phyloP scores from a whole-genome alignment of 2,329 filamentous ascomycete genomes.

The Aschersonia sp. region DNA sequence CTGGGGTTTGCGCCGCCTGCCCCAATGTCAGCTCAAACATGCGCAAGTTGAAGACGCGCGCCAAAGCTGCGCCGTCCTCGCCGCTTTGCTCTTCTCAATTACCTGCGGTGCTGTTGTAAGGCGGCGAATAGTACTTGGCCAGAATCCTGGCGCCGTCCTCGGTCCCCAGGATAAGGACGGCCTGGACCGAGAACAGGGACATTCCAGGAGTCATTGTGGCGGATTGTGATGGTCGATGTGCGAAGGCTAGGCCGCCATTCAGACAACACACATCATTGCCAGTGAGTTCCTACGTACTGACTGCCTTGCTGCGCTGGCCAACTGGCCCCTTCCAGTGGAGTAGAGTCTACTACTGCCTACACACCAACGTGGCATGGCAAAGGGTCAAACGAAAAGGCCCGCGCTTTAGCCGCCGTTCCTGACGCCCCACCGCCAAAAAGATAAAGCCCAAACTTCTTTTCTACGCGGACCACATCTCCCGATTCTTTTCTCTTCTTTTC shows the following conservation, averaged over 20 bases:
- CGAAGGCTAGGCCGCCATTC: not conserved
- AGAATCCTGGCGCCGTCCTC: slow-evolving; percentile 88
- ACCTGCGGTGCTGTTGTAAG: slow-evolving; percentile 30
- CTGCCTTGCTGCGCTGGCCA: no score
- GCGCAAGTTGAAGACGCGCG: no score
- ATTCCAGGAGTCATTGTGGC: slow-evolving; percentile 55
- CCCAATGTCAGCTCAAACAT: not conserved
- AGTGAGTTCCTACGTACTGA: no score
- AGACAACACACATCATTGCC: no score
- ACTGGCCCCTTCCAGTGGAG: no score
- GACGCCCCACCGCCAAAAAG: not conserved
- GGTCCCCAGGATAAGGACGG: slow-evolving; percentile 63
- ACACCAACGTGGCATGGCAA: not conserved
- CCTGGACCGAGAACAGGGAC: slow-evolving; percentile 63
- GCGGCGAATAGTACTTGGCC: slow-evolving; percentile 76
- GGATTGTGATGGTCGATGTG: not conserved
- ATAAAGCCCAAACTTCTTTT: no score
- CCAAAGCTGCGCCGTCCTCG: not conserved
- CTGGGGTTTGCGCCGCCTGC: slow-evolving; percentile 30
- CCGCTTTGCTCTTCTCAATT: slow-evolving; percentile 3
- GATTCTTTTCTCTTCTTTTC: no score
- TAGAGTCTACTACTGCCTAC: not conserved
- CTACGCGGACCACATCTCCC: no score
- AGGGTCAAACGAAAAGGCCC: no score
- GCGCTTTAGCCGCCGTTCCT: not conserved